phyloP scores from a whole-genome alignment of 2,329 filamentous ascomycete genomes.

The Dactylellina haptotyla region DNA sequence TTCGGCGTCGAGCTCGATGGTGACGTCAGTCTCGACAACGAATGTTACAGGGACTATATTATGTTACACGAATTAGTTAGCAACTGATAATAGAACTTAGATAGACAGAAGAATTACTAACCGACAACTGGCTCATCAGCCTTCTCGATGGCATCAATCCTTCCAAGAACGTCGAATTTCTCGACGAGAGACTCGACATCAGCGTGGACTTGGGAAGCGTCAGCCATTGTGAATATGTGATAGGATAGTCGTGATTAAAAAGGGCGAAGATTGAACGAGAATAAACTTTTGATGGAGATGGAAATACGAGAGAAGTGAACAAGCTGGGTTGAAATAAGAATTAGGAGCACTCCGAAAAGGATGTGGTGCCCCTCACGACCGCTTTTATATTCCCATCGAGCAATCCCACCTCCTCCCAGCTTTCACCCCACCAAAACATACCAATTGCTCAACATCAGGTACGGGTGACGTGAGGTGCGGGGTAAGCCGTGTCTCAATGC shows the following conservation, averaged over 20 bases:
- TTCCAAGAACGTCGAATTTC: conserved; percentile 16
- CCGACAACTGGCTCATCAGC: conserved; percentile 12
- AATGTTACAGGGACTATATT: conserved; percentile 21
- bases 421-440: not conserved
- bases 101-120: conserved; percentile 1
- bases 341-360: not conserved
- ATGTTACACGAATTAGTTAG: not conserved
- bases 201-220: conserved; percentile 18
- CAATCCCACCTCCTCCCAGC: conserved; percentile 13
- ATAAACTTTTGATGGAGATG: not conserved
- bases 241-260: not conserved
- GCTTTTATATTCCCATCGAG: conserved; percentile 29
- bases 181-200: conserved; percentile 19
- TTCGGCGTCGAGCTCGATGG: conserved; percentile 21
- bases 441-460: conserved; percentile 34
- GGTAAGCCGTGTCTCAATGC: conserved; percentile 26
- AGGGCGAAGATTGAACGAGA: not conserved
- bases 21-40: conserved; percentile 11
- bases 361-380: not conserved
- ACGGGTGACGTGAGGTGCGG: conserved; percentile 48
- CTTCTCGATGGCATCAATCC: conserved; percentile 20
- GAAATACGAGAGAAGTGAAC: not conserved
- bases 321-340: not conserved
- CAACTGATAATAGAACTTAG: not conserved
- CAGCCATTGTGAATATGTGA: conserved; percentile 17